Evolutionary conservation across 129 eudicot species (phyloP).

Genomic region (Pseudognaphalium luteoalbum): DNA sequence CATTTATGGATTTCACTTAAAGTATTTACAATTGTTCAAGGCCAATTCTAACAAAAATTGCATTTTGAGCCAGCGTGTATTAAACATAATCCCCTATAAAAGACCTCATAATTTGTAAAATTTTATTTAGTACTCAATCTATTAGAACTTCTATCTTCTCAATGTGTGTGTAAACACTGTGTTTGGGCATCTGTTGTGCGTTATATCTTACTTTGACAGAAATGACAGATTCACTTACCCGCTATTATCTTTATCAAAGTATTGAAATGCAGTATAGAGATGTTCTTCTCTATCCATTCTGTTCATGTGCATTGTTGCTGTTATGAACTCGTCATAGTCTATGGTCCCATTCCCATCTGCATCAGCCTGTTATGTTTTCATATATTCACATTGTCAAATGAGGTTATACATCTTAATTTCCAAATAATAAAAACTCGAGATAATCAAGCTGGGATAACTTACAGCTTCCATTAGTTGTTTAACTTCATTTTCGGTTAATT

Average conservation of each 20-base stretch:
- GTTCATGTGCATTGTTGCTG: slow-evolving; percentile 91
- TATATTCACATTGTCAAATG: slow-evolving; percentile 1
- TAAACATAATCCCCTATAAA: no score
- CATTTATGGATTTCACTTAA: no score
- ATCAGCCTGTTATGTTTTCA: slow-evolving; percentile 55
- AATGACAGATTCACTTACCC: slow-evolving; percentile 43
- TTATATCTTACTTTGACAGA: no score
- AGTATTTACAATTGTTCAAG: no score
- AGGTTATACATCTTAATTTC: background rate
- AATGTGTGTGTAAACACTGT: no score
- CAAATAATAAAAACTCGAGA: slow-evolving; percentile 6
- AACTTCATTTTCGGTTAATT: slow-evolving; percentile 66
- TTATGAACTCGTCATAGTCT: slow-evolving; percentile 84
- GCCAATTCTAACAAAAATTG: no score
- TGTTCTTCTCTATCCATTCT: slow-evolving; percentile 93
- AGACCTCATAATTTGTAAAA: no score
- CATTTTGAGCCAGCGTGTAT: no score
- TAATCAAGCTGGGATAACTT: slow-evolving; percentile 29
- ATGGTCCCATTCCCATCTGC: slow-evolving; percentile 93
- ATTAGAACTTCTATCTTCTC: no score
- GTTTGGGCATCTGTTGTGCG: no score
- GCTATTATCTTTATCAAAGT: slow-evolving; percentile 80
- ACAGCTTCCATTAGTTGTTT: slow-evolving; percentile 84
- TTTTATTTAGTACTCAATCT: no score
- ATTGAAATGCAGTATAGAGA: slow-evolving; percentile 85